Base-by-base conservation (phyloP, 192 early-diverging fungal species). In the Coemansia sp. region DNA sequence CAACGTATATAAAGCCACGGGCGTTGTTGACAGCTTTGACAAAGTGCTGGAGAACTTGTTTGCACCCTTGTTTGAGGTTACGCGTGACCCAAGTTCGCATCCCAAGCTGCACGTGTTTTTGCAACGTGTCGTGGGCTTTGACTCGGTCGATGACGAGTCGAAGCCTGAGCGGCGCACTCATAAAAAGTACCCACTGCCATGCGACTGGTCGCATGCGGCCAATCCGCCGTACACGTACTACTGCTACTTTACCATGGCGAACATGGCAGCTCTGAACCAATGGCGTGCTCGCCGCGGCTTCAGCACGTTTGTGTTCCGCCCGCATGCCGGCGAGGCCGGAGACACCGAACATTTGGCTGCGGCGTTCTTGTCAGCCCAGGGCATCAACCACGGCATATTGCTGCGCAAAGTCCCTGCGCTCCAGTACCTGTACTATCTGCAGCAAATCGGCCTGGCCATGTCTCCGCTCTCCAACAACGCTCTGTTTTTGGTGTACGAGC, bases 211-310 rank as follows among this genome's bases (percentile, higher is more conserved):
- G 34, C 78, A 61, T 5, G 6, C 59, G 17, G 57, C 77, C 60
- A 94, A 96, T 72, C 95, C 95, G 63, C 95, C 95, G 7, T 98
- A 98, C 75, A 87, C 89, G 17, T 98, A 98, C 79, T 95, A 93
- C 54, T 67, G 93, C 36, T 98, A 96, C 71, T 95, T 92, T 71
- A 88, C 91, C 78, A 93, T 88, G 82, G 87, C 95, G 34, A 96
- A 96, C 70, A 76, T 96, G 83, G 78, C 82, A 31, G 79, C 87
- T 7, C 67, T 98, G 3, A 98, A 98, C 73, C 78, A 83, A 17
- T 95, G 86, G 84, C 79, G 95, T 50, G 69, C 73, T 56, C 74
- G 72, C 25, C 82, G 93, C 14, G 81, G 84, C 23, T 89, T 98
- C 79, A 95, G 92, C 75, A 94, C 95, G 1, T 94, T 98, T 85